Conservation (phyloP, 768 basidiomycete genomes). For the Hemileccinum rubropunctum region DNA sequence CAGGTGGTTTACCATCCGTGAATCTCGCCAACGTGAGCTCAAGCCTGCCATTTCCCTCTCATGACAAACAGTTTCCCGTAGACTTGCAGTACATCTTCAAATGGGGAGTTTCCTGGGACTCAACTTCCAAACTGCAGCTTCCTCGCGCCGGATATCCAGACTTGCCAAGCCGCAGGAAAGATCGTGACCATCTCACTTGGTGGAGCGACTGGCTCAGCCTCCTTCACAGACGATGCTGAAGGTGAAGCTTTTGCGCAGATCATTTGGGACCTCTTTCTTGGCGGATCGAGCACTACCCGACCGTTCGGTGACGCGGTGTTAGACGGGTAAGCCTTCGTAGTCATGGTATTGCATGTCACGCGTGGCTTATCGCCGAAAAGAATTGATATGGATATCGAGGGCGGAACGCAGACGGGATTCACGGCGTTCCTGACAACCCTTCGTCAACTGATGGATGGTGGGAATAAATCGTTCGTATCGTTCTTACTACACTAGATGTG, state of each 20-base stretch:
- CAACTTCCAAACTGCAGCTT: conserved; percentile 59
- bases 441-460: conserved; percentile 28
- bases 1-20: conserved; percentile 56
- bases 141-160: conserved; percentile 57
- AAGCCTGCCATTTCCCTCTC: not conserved
- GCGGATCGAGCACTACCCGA: conserved; percentile 57
- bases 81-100: conserved; percentile 59
- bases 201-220: conserved; percentile 60
- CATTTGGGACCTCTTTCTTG: conserved; percentile 70
- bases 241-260: conserved; percentile 59
- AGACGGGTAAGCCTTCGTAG: conserved; percentile 51
- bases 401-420: conserved; percentile 35
- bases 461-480: conserved; percentile 23
- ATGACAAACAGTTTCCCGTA: conserved; percentile 19
- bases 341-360: not conserved
- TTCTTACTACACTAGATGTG: not conserved
- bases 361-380: conserved; percentile 10
- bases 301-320: conserved; percentile 73
- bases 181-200: conserved; percentile 60
- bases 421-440: conserved; percentile 32
- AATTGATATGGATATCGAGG: conserved; percentile 50
- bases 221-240: conserved; percentile 57
- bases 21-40: conserved; percentile 55
- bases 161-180: conserved; percentile 66
- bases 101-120: conserved; percentile 60